A percentile compares a stretch with the other conserved stretches of the same genome.
Conservation (phyloP, 2,329 filamentous ascomycete species). For the Lanzia echinophila region DNA sequence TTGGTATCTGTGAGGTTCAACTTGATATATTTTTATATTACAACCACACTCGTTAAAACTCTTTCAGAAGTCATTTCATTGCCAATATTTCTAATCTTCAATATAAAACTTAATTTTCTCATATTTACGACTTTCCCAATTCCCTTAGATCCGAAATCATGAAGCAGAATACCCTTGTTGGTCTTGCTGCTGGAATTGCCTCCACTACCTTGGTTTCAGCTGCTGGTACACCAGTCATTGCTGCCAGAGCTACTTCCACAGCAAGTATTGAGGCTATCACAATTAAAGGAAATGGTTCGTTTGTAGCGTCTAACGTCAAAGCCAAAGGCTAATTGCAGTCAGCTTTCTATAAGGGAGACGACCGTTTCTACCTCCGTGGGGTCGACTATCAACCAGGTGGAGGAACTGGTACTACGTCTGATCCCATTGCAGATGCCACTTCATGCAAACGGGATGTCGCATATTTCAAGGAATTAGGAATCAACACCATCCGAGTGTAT, state of each 20-base stretch:
- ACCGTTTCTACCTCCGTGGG: slow-evolving; percentile 50
- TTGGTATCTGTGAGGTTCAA: slow-evolving; percentile 6
- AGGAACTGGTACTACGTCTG: slow-evolving; percentile 47
- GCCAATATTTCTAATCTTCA: background rate
- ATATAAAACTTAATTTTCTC: too few species aligned
- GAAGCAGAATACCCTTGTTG: slow-evolving; percentile 4
- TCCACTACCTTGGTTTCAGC: slow-evolving; percentile 10
- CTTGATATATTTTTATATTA: background rate
- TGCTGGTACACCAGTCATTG: slow-evolving; percentile 17
- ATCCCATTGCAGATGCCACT: slow-evolving; percentile 55
- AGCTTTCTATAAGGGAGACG: slow-evolving; percentile 29
- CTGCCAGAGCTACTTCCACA: slow-evolving; percentile 18
- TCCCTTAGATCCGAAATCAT: slow-evolving; percentile 2
- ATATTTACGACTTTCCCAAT: too few species aligned
- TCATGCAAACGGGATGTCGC: slow-evolving; percentile 58
- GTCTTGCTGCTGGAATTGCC: slow-evolving; percentile 2
- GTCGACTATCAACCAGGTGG: slow-evolving; percentile 52
- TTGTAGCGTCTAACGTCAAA: background rate
- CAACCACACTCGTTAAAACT: background rate
- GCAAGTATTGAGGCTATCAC: slow-evolving; percentile 17
- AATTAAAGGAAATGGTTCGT: slow-evolving; percentile 25
- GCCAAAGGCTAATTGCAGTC: background rate
- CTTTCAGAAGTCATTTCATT: background rate
- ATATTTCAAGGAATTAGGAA: slow-evolving; percentile 60
- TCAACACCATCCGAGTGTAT: slow-evolving; percentile 70